These are phyloP conservation scores for Nakaseomyces uthaithaninus DNA, from an alignment of 1,139 yeast genomes.

Conservation along the genomic window DNA sequence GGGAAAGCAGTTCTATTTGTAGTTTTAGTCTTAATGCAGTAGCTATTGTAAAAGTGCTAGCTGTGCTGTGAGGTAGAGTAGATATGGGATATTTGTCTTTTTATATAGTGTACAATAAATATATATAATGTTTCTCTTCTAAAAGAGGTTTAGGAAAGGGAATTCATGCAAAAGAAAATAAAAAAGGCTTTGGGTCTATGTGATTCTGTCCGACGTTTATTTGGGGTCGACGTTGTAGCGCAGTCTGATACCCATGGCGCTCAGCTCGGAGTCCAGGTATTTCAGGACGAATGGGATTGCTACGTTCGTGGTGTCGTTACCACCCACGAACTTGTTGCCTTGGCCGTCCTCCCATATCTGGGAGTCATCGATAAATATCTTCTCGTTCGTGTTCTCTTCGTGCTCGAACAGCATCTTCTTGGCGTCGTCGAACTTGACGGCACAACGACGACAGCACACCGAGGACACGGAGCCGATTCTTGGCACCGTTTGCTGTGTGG, in stretches of 20 bases:
- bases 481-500: slow-evolving; percentile 87
- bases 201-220: too few relatives aligned
- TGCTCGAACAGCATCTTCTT: slow-evolving; percentile 35
- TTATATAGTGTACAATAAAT: too few relatives aligned
- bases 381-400: slow-evolving; percentile 21
- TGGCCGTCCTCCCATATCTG: slow-evolving; percentile 97
- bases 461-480: slow-evolving; percentile 75
- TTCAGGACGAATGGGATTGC: slow-evolving; percentile 96
- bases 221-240: slow-evolving; percentile 70
- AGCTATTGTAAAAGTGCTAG: too few relatives aligned
- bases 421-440: slow-evolving; percentile 50
- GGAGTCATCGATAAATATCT: slow-evolving; percentile 54
- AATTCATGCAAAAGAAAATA: too few relatives aligned
- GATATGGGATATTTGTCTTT: too few relatives aligned
- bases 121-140: too few relatives aligned
- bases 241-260: slow-evolving; percentile 97
- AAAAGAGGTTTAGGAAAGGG: too few relatives aligned
- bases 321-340: slow-evolving; percentile 86
- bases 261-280: slow-evolving; percentile 87
- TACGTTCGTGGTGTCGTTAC: slow-evolving; percentile 83
- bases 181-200: too few relatives aligned
- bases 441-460: slow-evolving; percentile 87
- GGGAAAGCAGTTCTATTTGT: too few relatives aligned
- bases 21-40: too few relatives aligned
- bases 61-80: too few relatives aligned